Evolutionary conservation across 306 rosid genomes (phyloP), one percentile per base, ranked within the genome.

Genomic region (Arachis stenosperma): DNA sequence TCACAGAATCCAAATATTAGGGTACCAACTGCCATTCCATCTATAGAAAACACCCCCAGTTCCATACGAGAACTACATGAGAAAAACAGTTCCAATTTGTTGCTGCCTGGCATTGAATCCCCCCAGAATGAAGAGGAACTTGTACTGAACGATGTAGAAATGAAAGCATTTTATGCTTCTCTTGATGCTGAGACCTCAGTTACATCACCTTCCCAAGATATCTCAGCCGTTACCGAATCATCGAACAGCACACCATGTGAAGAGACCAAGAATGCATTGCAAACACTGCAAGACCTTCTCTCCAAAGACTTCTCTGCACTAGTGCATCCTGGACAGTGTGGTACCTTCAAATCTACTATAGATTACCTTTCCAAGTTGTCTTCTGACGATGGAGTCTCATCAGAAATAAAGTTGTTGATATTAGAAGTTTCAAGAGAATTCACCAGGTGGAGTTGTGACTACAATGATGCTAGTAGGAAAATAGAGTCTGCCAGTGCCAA

Each of bases 141-240:
- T 6, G 10, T 74, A 22, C 75, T 84, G 50, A 82, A 84, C 65
- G 87, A 80, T 60, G 82, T 17, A 52, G 84, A 80, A 80, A 84
- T 84, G 84, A 80, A 75, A 69, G 84, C 75, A 43, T 84, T 84
- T 80, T 84, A 84, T 60, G 87, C 80, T 58, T 80, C 87, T 48
- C 84, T 84, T 9, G 87, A 84, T 15, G 80, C 79, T 0, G 82
- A 84, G 69, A 58, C 65, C 78, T 64, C 84, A 5, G 74, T 56
- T 57, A 51, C 63, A 52, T 76, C 84, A 9, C 67, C 82, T 56
- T 39, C 82, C 46, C 53, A 64, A 73, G 77, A 76, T 57, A 48
- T 39, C 33, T 4, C 71, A 10, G 75, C 42, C 59, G 29, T 13
- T 62, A 39, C 50, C 13, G 82, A 77, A 52, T 58, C 36, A 59